These are phyloP conservation scores for Phaffia australis DNA, from an alignment of 768 basidiomycete genomes.

Conservation along the genomic window DNA sequence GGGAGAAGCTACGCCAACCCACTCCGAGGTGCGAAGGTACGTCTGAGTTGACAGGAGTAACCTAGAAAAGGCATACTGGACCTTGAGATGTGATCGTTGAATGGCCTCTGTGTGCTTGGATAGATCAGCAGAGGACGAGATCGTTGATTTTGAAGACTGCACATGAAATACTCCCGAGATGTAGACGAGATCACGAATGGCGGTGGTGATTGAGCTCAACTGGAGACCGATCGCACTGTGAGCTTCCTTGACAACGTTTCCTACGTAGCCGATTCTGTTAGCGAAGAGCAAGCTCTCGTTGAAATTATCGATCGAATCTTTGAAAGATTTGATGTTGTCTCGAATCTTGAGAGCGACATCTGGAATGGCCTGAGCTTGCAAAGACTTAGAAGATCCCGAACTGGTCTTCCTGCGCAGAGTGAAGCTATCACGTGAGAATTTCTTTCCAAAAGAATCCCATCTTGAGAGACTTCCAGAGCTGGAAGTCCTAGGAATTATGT, in stretches of 20 bases:
- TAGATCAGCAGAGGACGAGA: not conserved
- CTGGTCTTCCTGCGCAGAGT: slow-evolving; percentile 2
- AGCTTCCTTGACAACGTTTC: not conserved
- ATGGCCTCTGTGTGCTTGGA: slow-evolving; percentile 2
- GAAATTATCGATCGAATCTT: not conserved
- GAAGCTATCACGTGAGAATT: not conserved
- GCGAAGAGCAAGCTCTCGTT: not conserved
- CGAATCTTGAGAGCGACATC: slow-evolving; percentile 25
- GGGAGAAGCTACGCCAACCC: not conserved
- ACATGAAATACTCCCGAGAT: slow-evolving; percentile 7
- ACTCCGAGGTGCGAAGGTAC: slow-evolving; percentile 5
- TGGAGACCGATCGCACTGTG: slow-evolving; percentile 7
- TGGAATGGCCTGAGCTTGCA: slow-evolving; percentile 23
- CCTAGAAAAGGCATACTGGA: slow-evolving; percentile 2
- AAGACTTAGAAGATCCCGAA: slow-evolving; percentile 3
- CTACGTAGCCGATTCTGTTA: not conserved
- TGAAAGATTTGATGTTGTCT: slow-evolving; percentile 8
- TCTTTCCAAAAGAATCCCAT: not conserved
- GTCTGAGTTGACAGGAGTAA: slow-evolving; percentile 4
- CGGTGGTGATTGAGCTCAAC: not conserved
- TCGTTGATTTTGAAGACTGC: not conserved
- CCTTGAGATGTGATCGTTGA: slow-evolving; percentile 1
- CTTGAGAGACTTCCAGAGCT: too few species aligned
- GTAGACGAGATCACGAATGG: not conserved
- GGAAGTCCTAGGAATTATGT: slow-evolving; percentile 4